A percentile compares a stretch with the other conserved stretches of the same genome.
These are phyloP conservation scores for Phylloporus rhodoxanthus DNA, from an alignment of 768 basidiomycete species.

Conservation along the genomic window DNA sequence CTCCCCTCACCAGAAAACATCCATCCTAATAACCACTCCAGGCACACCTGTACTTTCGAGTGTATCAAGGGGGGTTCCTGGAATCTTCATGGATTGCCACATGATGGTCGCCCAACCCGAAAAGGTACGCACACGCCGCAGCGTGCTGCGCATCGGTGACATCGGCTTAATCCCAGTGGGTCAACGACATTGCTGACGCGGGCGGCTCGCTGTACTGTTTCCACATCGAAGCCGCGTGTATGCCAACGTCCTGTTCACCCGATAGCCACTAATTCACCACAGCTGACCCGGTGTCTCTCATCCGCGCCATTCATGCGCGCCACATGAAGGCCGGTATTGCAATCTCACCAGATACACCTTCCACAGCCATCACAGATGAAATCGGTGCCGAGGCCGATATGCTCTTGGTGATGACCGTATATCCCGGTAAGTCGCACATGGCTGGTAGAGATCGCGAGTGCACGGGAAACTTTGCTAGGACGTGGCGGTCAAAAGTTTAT, in stretches of 20 bases:
- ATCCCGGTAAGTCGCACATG: slow-evolving; percentile 57
- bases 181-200: slow-evolving; percentile 90
- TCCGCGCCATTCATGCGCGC: slow-evolving; percentile 71
- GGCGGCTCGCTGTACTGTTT: slow-evolving; percentile 95
- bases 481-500: slow-evolving; percentile 96
- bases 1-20: neutral
- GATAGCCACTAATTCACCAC: slow-evolving; percentile 6
- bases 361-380: slow-evolving; percentile 79
- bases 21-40: slow-evolving; percentile 28
- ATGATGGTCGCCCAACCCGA: slow-evolving; percentile 99
- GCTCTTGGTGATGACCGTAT: slow-evolving; percentile 98
- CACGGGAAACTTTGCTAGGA: slow-evolving; percentile 38
- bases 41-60: slow-evolving; percentile 85
- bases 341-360: slow-evolving; percentile 92
- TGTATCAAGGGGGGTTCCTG: slow-evolving; percentile 81
- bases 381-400: slow-evolving; percentile 84
- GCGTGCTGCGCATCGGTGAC: neutral
- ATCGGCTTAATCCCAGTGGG: slow-evolving; percentile 59
- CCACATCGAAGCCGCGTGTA: slow-evolving; percentile 90
- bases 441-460: neutral
- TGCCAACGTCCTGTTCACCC: slow-evolving; percentile 21
- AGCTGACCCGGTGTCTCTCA: slow-evolving; percentile 73
- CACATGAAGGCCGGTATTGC: slow-evolving; percentile 94
- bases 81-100: slow-evolving; percentile 99
- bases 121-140: slow-evolving; percentile 45